Percentiles rank a stretch among this genome's conserved stretches.
Evolutionary conservation across 768 basidiomycete genomes (phyloP).

Genomic region (Panellus pusillus): DNA sequence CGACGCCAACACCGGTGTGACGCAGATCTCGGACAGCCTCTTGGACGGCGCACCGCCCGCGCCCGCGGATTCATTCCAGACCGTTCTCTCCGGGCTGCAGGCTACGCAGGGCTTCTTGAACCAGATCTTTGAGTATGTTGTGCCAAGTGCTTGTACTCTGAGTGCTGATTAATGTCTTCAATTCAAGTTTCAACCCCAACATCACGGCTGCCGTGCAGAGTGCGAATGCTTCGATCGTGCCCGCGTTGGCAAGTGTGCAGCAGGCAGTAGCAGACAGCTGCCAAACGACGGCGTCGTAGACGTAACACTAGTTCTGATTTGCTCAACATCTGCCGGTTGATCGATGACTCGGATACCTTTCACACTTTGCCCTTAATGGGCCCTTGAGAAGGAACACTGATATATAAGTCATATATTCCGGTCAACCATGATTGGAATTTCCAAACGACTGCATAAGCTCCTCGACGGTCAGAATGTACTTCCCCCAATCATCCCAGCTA

Average conservation of each 20-base stretch:
- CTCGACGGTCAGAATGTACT: slow-evolving; percentile 17
- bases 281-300: neutral
- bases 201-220: neutral
- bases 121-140: neutral
- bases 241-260: slow-evolving; percentile 2
- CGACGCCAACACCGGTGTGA: slow-evolving; percentile 7
- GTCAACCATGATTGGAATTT: too few species aligned
- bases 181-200: neutral
- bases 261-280: slow-evolving; percentile 1
- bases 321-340: too few species aligned
- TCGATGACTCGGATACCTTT: too few species aligned
- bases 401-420: too few species aligned
- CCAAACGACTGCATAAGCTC: slow-evolving; percentile 12
- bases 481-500: slow-evolving; percentile 21
- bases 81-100: slow-evolving; percentile 2
- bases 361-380: too few species aligned
- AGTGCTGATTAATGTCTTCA: neutral
- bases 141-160: too few species aligned
- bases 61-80: neutral
- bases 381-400: too few species aligned
- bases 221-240: slow-evolving; percentile 1
- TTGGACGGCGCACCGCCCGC: neutral
- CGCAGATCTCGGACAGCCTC: neutral
- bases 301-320: too few species aligned
- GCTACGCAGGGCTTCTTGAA: neutral